phyloP scores from a whole-genome alignment of 1,284 basidiomycete species.

The Cryptococcus sp. region DNA sequence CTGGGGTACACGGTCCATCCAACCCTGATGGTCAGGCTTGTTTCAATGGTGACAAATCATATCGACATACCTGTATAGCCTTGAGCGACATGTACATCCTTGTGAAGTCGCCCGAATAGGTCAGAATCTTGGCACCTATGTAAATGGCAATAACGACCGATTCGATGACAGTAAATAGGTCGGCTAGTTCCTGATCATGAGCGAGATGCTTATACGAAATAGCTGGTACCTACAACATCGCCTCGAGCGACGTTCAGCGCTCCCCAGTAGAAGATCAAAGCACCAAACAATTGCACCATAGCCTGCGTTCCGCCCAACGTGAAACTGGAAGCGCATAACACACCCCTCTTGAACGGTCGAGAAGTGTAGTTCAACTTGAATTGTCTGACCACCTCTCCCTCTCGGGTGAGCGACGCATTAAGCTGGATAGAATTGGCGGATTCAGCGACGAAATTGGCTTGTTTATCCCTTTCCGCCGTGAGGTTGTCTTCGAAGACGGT shows the following conservation, averaged over 20 bases:
- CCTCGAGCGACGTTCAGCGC: conserved; percentile 26
- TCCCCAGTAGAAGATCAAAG: conserved; percentile 47
- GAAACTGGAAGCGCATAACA: conserved; percentile 34
- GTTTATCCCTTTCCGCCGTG: conserved; percentile 35
- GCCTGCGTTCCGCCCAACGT: conserved; percentile 44
- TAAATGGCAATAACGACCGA: conserved; percentile 46
- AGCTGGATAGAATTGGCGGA: conserved; percentile 47
- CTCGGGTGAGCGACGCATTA: conserved; percentile 47
- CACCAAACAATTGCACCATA: conserved; percentile 37
- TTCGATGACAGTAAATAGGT: conserved; percentile 43
- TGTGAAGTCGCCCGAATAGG: conserved; percentile 36
- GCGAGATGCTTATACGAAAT: conserved; percentile 1
- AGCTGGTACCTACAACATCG: conserved; percentile 21
- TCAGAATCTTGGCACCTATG: conserved; percentile 27
- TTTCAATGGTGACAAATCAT: not conserved
- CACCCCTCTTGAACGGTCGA: conserved; percentile 4
- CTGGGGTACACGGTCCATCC: conserved; percentile 32
- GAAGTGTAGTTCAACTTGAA: conserved; percentile 19
- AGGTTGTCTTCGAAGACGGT: conserved; percentile 38
- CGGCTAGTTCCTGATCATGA: conserved; percentile 19
- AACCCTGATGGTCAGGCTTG: conserved; percentile 12
- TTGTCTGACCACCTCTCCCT: conserved; percentile 28
- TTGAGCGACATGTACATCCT: conserved; percentile 23
- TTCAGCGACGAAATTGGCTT: conserved; percentile 45
- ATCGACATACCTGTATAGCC: conserved; percentile 20